Evolutionary conservation across 2,329 filamentous ascomycete genomes (phyloP), one percentile per base, ranked within the genome.

Genomic region (Fusarium illudens): DNA sequence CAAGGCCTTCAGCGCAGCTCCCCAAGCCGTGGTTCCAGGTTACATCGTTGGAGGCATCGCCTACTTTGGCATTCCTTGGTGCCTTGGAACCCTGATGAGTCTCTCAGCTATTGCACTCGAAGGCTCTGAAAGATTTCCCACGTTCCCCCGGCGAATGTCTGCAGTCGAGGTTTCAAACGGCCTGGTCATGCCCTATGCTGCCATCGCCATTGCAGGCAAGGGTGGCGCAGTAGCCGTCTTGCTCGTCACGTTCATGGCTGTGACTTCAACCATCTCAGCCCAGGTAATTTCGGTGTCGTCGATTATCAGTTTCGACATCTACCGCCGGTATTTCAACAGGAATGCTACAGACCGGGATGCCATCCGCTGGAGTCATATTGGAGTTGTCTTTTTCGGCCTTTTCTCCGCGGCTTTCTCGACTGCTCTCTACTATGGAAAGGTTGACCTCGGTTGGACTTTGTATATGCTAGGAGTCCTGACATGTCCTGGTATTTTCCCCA

Each of bases 201-300:
- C 91, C 0, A 87, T 91, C 25, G 89, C 90, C 3, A 77, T 93
- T 27, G 84, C 92, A 2, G 91, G 91, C 0, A 89, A 88, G 65
- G 90, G 90, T 9, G 91, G 91, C 48, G 90, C 90, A 0, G 88
- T 86, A 2, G 90, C 89, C 0, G 87, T 90, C 1, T 81, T 92
- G 0, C 79, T 93, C 5, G 84, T 92, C 56, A 87, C 90, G 11
- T 92, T 93, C 81, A 92, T 93, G 90, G 91, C 90, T 3, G 89
- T 92, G n/a, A 92, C 90, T 2, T 85, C 82, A 0, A 86, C 83
- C 0, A 79, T 84, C 3, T 84, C 82, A 0, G 83, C 84, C 0
- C 83, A 86, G 44, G 80, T 86, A 2, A 85, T 86, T 49, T 83
- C 84, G 1, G 83, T 85, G 3, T 84, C 82, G 5, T 85, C 83